A percentile compares a stretch with the other conserved stretches of the same genome.
Conservation (phyloP, 257 asterid genomes). For the Salvia miltiorrhiza region DNA sequence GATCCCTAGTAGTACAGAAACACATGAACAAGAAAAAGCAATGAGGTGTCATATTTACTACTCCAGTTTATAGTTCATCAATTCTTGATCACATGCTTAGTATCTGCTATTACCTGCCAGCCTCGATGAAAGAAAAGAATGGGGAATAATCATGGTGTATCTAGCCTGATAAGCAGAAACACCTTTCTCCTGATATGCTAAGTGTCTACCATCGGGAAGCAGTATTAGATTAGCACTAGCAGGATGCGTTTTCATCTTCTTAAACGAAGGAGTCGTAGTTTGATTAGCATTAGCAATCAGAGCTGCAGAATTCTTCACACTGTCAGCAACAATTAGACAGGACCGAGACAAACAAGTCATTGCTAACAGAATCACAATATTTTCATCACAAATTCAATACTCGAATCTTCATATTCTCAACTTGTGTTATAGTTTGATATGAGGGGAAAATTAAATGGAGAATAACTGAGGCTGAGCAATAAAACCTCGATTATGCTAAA, state of each 20-base stretch:
- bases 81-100: neutral
- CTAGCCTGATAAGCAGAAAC: constrained; percentile 76
- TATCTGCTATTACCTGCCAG: constrained; percentile 65
- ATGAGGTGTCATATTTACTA: neutral
- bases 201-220: constrained; percentile 85
- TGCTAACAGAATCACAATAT: neutral
- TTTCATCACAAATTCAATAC: neutral
- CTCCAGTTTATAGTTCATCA: too few species aligned
- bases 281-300: constrained; percentile 52
- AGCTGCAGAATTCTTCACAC: constrained; percentile 51
- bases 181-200: constrained; percentile 82
- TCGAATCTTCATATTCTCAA: neutral
- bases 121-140: constrained; percentile 86
- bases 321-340: constrained; percentile 22
- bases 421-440: neutral
- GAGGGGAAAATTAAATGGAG: neutral
- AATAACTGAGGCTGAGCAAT: too few species aligned
- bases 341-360: neutral
- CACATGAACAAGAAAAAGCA: neutral
- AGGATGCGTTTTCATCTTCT: constrained; percentile 66
- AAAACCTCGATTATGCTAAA: neutral
- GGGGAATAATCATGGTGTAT: constrained; percentile 64
- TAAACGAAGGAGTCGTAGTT: constrained; percentile 41
- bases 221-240: constrained; percentile 61
- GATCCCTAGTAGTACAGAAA: constrained; percentile 52